Evolutionary conservation across 2,329 filamentous ascomycete genomes (phyloP).

Genomic region (Tolypocladium paradoxum): DNA sequence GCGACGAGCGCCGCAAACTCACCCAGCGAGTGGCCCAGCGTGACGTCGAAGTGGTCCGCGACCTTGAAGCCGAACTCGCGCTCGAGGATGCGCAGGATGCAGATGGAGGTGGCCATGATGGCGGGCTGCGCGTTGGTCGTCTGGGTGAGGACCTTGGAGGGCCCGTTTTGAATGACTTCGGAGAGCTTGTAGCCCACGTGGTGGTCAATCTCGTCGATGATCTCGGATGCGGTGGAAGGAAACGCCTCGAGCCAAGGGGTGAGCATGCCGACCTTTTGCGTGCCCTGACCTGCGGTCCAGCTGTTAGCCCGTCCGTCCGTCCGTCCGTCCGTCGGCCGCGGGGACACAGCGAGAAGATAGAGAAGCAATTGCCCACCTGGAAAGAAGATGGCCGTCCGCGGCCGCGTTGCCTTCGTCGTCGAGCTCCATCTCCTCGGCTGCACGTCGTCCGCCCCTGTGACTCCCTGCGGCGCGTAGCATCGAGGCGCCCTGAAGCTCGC

Average conservation of each 20-base stretch:
- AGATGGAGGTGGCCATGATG: constrained; percentile 88
- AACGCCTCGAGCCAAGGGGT: constrained; percentile 80
- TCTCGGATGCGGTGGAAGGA: constrained; percentile 61
- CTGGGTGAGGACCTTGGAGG: constrained; percentile 63
- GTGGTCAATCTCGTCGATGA: constrained; percentile 78
- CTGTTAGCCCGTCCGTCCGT: constrained; percentile 1
- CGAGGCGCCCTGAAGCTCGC: constrained; percentile 1
- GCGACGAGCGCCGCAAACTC: constrained; percentile 89
- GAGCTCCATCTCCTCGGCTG: constrained; percentile 14
- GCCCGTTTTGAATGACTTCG: constrained; percentile 66
- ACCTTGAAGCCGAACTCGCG: constrained; percentile 71
- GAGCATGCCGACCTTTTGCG: constrained; percentile 82
- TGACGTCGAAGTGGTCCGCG: constrained; percentile 63
- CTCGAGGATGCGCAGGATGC: constrained; percentile 82
- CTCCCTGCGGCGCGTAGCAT: neutral
- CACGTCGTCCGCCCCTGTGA: neutral
- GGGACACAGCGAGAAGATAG: neutral
- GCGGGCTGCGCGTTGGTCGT: constrained; percentile 88
- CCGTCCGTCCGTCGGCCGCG: too few relatives aligned
- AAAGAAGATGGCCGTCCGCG: constrained; percentile 49
- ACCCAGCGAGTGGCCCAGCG: constrained; percentile 81
- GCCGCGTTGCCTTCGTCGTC: constrained; percentile 19
- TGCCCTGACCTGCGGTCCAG: constrained; percentile 62
- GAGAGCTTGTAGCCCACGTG: constrained; percentile 66
- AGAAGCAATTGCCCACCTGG: constrained; percentile 30